Percentiles rank a stretch among this genome's conserved stretches.
Conservation (phyloP, 768 basidiomycete species). For the Glaciozyma martinii region DNA sequence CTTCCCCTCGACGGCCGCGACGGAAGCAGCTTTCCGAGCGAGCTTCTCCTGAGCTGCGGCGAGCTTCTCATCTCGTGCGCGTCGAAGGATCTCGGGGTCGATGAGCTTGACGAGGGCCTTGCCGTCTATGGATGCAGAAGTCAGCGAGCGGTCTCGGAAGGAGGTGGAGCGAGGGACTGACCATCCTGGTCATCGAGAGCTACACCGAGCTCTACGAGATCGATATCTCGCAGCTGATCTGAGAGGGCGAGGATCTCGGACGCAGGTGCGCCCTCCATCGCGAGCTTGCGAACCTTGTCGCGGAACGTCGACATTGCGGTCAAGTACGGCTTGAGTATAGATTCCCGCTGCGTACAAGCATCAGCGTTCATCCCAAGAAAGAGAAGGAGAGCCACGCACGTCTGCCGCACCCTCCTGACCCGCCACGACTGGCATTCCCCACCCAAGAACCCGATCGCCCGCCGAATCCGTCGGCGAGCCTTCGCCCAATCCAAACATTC, state of each 20-base stretch:
- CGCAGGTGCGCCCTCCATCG: slow-evolving; percentile 56
- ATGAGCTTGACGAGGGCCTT: slow-evolving; percentile 89
- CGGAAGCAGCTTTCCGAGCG: slow-evolving; percentile 46
- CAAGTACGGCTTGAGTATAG: slow-evolving; percentile 79
- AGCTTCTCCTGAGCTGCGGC: slow-evolving; percentile 64
- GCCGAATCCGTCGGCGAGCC: slow-evolving; percentile 48
- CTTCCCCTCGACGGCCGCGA: slow-evolving; percentile 51
- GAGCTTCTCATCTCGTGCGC: slow-evolving; percentile 78
- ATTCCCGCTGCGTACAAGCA: slow-evolving; percentile 55
- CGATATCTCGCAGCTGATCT: slow-evolving; percentile 80
- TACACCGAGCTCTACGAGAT: slow-evolving; percentile 86
- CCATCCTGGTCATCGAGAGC: slow-evolving; percentile 96
- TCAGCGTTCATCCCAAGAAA: slow-evolving; percentile 1
- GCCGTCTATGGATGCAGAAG: slow-evolving; percentile 54
- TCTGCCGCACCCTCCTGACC: slow-evolving; percentile 39
- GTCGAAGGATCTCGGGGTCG: slow-evolving; percentile 67
- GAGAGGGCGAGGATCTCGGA: slow-evolving; percentile 77
- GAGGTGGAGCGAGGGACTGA: slow-evolving; percentile 36
- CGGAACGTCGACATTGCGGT: slow-evolving; percentile 78
- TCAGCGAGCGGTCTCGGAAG: background rate
- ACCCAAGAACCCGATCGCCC: slow-evolving; percentile 64
- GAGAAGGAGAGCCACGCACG: slow-evolving; percentile 26
- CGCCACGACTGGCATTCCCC: slow-evolving; percentile 47
- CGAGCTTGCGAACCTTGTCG: slow-evolving; percentile 72
- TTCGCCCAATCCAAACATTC: slow-evolving; percentile 47